Conservation (phyloP, 352 stramenopile genomes). For the Phytophthora pistaciae region DNA sequence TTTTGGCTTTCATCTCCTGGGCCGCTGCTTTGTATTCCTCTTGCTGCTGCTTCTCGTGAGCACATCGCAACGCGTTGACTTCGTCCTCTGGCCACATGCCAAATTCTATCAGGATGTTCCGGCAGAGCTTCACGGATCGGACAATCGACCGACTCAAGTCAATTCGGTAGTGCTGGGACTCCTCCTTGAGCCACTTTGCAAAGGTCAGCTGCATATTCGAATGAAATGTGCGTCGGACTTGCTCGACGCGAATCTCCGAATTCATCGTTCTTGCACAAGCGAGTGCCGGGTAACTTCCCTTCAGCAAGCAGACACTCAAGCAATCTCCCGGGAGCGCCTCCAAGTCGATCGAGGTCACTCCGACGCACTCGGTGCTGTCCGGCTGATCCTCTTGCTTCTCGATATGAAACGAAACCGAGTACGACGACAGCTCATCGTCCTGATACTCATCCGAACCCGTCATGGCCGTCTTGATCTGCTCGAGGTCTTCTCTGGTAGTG, state of each 20-base stretch:
- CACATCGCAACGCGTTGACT: slow-evolving; percentile 16
- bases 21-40: slow-evolving; percentile 12
- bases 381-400: slow-evolving; percentile 63
- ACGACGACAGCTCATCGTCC: slow-evolving; percentile 35
- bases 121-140: slow-evolving; percentile 18
- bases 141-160: slow-evolving; percentile 27
- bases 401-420: slow-evolving; percentile 48
- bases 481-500: slow-evolving; percentile 25
- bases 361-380: slow-evolving; percentile 43
- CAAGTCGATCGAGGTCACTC: slow-evolving; percentile 42
- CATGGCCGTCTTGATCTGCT: slow-evolving; percentile 27
- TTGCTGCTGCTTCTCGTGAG: slow-evolving; percentile 13
- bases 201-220: slow-evolving; percentile 10
- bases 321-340: slow-evolving; percentile 14
- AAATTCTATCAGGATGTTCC: slow-evolving; percentile 36
- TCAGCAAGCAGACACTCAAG: slow-evolving; percentile 31
- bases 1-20: slow-evolving; percentile 8
- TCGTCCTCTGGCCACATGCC: slow-evolving; percentile 40
- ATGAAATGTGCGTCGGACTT: slow-evolving; percentile 11
- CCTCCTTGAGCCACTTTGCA: slow-evolving; percentile 29
- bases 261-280: slow-evolving; percentile 25
- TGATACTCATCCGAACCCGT: slow-evolving; percentile 8
- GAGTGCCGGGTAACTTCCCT: slow-evolving; percentile 48
- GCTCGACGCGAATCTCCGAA: slow-evolving; percentile 4
- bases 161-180: slow-evolving; percentile 30